Evolutionary conservation across 2,329 filamentous ascomycete species (phyloP).

Genomic region (Aspergillus quadrilineatus): DNA sequence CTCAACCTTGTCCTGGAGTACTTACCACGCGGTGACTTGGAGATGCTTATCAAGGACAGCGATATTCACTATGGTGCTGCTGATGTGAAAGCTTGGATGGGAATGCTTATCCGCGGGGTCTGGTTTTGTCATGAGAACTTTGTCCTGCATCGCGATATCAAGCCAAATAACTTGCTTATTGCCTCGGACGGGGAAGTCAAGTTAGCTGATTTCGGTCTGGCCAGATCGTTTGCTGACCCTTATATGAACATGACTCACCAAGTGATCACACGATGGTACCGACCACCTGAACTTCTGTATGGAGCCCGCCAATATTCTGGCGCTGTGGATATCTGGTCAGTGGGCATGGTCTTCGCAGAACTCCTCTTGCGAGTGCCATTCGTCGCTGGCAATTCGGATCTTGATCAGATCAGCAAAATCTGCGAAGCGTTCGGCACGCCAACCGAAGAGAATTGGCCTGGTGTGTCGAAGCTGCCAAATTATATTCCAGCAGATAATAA

Average conservation of each 20-base stretch:
- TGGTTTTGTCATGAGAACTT: slow-evolving; percentile 98
- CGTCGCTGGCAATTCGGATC: slow-evolving; percentile 77
- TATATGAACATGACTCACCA: slow-evolving; percentile 86
- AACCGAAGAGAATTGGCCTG: slow-evolving; percentile 92
- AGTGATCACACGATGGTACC: slow-evolving; percentile 96
- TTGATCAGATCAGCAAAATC: slow-evolving; percentile 83
- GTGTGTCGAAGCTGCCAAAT: slow-evolving; percentile 74
- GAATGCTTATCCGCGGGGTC: slow-evolving; percentile 87
- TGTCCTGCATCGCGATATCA: slow-evolving; percentile 95
- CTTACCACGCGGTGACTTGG: slow-evolving; percentile 87
- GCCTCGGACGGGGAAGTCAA: slow-evolving; percentile 91
- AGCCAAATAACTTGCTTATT: slow-evolving; percentile 96
- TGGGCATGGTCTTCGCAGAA: slow-evolving; percentile 90
- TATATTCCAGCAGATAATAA: slow-evolving; percentile 69
- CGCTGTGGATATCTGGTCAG: slow-evolving; percentile 90
- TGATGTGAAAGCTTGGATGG: slow-evolving; percentile 98
- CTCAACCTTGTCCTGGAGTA: slow-evolving; percentile 94
- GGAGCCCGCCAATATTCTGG: slow-evolving; percentile 86
- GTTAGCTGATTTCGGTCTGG: slow-evolving; percentile 95
- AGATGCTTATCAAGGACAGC: slow-evolving; percentile 88
- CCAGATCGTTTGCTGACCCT: slow-evolving; percentile 83
- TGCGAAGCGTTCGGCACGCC: slow-evolving; percentile 84
- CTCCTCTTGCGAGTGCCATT: slow-evolving; percentile 80
- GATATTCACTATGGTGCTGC: slow-evolving; percentile 79
- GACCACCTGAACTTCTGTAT: slow-evolving; percentile 89